phyloP scores from a whole-genome alignment of 345 rosid species.

The Ricinus communis region DNA sequence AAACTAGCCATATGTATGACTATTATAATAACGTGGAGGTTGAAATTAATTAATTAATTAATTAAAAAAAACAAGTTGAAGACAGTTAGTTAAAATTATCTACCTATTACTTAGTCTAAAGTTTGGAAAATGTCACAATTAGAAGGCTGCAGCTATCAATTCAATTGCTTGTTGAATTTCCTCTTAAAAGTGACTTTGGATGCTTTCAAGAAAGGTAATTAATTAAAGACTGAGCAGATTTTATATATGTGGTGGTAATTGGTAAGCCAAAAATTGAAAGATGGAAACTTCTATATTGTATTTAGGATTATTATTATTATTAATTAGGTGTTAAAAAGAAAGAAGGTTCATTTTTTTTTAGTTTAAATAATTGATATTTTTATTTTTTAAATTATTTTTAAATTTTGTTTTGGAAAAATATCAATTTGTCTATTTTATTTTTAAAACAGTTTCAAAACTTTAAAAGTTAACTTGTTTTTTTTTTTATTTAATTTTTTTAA shows the following conservation, averaged over 20 bases:
- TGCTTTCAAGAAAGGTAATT: slow-evolving; percentile 22
- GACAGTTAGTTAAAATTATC: slow-evolving; percentile 32
- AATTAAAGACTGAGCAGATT: slow-evolving; percentile 1
- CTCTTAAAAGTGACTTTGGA: slow-evolving; percentile 34
- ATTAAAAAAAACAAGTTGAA: slow-evolving; percentile 20
- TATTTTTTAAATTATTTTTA: too few relatives aligned
- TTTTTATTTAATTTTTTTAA: too few relatives aligned
- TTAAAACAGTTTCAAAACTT: too few relatives aligned
- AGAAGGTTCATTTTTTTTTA: too few relatives aligned
- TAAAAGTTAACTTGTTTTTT: too few relatives aligned
- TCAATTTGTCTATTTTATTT: too few relatives aligned
- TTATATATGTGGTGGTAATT: background rate
- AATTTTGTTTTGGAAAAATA: too few relatives aligned
- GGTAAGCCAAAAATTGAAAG: background rate
- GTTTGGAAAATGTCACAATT: slow-evolving; percentile 54
- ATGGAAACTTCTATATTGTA: slow-evolving; percentile 34
- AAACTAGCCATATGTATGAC: background rate
- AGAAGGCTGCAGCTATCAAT: slow-evolving; percentile 24
- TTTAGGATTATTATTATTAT: too few relatives aligned
- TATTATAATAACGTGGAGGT: background rate
- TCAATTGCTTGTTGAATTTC: slow-evolving; percentile 17
- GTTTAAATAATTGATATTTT: too few relatives aligned
- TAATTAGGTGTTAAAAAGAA: too few relatives aligned
- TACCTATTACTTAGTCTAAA: slow-evolving; percentile 27
- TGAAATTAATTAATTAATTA: slow-evolving; percentile 1